Base-by-base conservation (phyloP, 495 filamentous ascomycete genomes). In the Aspergillus kassunensis region DNA sequence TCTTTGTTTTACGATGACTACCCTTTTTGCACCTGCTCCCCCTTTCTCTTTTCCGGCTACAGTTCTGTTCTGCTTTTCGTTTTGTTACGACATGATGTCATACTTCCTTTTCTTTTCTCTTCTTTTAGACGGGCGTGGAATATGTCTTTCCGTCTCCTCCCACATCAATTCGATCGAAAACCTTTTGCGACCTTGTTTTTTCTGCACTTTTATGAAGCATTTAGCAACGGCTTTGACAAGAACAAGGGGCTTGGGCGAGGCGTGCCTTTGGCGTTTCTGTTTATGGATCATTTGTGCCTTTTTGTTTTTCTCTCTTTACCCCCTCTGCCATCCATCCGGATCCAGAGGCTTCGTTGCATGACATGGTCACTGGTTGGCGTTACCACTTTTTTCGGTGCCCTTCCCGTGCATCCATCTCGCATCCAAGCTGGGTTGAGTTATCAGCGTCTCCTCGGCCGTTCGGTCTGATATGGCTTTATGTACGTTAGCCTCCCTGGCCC, bases 401-500 rank as follows among this genome's bases (percentile, higher is more conserved):
- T 61, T 59, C 69, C 56, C 67, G 58, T 65, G 54, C 54, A 47
- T 60, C 62, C 46, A 54, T 60, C 58, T 68, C 65, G 62, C 64
- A 72, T 65, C 58, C 59, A 64, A 62, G 58, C 61, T 63, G 58
- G 58, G 42, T 71, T 69, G 63, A 62, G 53, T 57, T 61, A 61
- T 62, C 64, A 68, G 60, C 66, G 62, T 64, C 62, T 68, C 70
- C 63, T 66, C 78, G 79, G 82, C 81, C 55, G 52, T 78, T 82
- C 81, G 80, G 81, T 80, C 80, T 83, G 74, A 71, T 77, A 70
- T 75, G 79, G 74, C 75, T 73, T 80, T 76, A 85, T 91, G 87
- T 91, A 91, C 83, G 86, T 89, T 90, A 89, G 74, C 68, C 70
- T 77, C 73, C 76, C 74, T 78, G 68, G 66, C 75, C 75, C 76